These are phyloP conservation scores for Pestalotiopsis sp. DNA, from an alignment of 2,329 filamentous ascomycete species.

Conservation along the genomic window DNA sequence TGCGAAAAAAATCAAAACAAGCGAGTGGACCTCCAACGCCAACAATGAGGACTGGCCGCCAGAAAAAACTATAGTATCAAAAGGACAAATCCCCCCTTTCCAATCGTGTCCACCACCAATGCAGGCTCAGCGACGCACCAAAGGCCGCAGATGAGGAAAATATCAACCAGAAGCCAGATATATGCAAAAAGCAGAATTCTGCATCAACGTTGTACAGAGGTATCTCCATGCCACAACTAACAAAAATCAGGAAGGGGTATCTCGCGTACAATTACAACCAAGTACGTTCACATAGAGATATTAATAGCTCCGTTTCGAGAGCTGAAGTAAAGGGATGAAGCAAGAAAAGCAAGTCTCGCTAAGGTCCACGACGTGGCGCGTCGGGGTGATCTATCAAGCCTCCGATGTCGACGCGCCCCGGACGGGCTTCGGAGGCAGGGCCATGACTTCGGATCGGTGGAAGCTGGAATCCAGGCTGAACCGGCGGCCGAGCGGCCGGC, in stretches of 20 bases:
- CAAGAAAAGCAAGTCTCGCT: slow-evolving; percentile 14
- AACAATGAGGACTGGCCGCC: slow-evolving; percentile 5
- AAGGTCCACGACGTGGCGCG: slow-evolving; percentile 31
- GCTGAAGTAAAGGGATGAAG: background rate
- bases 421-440: slow-evolving; percentile 35
- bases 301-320: background rate
- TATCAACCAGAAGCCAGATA: background rate
- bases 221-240: slow-evolving; percentile 30
- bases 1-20: background rate
- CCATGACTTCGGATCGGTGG: slow-evolving; percentile 42
- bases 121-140: background rate
- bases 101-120: background rate
- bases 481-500: slow-evolving; percentile 30
- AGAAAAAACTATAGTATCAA: background rate
- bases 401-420: slow-evolving; percentile 60
- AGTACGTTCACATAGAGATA: slow-evolving; percentile 4
- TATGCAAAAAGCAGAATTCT: slow-evolving; percentile 2
- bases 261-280: slow-evolving; percentile 26
- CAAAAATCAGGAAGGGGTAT: slow-evolving; percentile 26
- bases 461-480: slow-evolving; percentile 39
- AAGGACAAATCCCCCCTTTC: background rate
- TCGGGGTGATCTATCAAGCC: slow-evolving; percentile 63
- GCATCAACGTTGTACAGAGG: slow-evolving; percentile 34
- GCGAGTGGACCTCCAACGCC: slow-evolving; percentile 7
- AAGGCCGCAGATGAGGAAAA: background rate